Evolutionary conservation across 768 basidiomycete species (phyloP), one percentile per base, ranked within the genome.

Genomic region (Fibroporia radiculosa): DNA sequence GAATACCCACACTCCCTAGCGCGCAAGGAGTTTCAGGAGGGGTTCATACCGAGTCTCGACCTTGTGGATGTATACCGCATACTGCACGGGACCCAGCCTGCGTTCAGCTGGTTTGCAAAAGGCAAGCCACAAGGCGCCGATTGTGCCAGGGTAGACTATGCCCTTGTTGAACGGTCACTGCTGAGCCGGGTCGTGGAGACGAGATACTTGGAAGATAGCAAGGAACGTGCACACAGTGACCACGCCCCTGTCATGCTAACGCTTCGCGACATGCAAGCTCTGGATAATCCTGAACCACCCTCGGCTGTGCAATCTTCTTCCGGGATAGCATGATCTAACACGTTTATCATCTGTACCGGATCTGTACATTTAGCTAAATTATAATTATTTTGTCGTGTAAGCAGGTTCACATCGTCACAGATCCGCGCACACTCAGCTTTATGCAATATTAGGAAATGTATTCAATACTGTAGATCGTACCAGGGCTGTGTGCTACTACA

Each of bases 51-150:
- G 2, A 44, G 34, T 1, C 33, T 49, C 8, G 38, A 48, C 14
- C 48, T 59, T 34, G 47, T 55, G 19, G 58, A 59, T 29, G 44
- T 54, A 28, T 57, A 53, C 40, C 51, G 58, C 11, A 42, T 47
- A 23, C 19, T 48, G 40, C 50, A 55, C 24, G 54, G 54, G 10
- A 41, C 54, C 25, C 37, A 18, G 39, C 44, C 36, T 25, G 48
- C 45, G 6, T 60, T 53, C 35, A 60, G 58, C 43, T 57, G 56
- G 58, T 60, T 54, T 29, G 56, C 54, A 34, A 56, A 55, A 43
- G 54, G 56, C 5, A 59, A 54, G 41, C 56, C 52, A 11, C 53
- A 56, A 25, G 54, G 56, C 3, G 31, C 48, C 28, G 58, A 60
- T 37, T 52, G 52, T 23, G 52, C 56, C 2, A 37, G 58, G 14